Evolutionary conservation across 306 rosid genomes (phyloP), one percentile per base, ranked within the genome.

Genomic region (Corylus heterophylla): DNA sequence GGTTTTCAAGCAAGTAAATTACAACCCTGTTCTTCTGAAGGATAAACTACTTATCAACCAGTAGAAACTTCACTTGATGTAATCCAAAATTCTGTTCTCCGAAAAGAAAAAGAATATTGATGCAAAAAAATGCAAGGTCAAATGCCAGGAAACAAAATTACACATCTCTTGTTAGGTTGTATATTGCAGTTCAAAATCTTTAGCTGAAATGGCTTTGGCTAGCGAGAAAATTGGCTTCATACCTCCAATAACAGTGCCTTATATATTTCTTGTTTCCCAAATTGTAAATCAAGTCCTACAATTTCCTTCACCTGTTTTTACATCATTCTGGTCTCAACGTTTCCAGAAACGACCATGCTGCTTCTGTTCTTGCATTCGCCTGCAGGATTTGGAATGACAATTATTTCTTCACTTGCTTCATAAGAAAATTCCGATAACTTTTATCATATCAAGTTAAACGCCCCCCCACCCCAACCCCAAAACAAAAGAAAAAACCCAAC

Each of bases 271-370:
- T 67, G 6, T 42, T 8, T 7, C 16, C 8, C 7, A 10, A 67
- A 42, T 18, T 68, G 13, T 48, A 16, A 68, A 9, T 42, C 17
- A n/a, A 39, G 29, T 39, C 51, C 51, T 8, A 67, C 8, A 42
- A 42, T 10, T 67, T 10, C 14, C 51, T 18, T 42, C 17, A 4
- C 72, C 54, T 69, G 62, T 63, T 55, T 75, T 81, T 64, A 83
- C 83, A 75, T 80, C 61, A 70, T 35, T 71, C 79, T 18, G 47
- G 61, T 44, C 78, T 91, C 82, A 89, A 45, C 86, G 90, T 80
- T 59, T 84, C 98, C 98, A 92, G 55, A 94, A 35, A 50, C 88
- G 88, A 79, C 94, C 91, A 4, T 87, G 94, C 73, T 85, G 89
- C 84, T 84, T 92, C 82, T 90, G 89, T 78, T 87, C 91, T 85